A percentile compares a stretch with the other conserved stretches of the same genome.
phyloP scores from a whole-genome alignment of 441 rosid species.

The Adansonia grandidieri region DNA sequence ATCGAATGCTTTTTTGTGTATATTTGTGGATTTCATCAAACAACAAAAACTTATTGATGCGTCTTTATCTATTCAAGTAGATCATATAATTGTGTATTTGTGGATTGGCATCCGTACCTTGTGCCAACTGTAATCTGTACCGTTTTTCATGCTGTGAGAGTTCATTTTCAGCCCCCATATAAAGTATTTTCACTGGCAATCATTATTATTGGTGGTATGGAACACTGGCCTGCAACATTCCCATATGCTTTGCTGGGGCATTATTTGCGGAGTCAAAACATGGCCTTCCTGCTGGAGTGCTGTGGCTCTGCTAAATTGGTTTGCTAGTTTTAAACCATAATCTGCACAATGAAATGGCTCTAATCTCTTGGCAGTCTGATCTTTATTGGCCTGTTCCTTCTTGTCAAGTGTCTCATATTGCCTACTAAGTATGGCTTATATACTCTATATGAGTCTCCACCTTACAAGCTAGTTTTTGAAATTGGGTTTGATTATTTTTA shows the following conservation, averaged over 20 bases:
- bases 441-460: too few species aligned
- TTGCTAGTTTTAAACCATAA: not conserved
- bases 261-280: not conserved
- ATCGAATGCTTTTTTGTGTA: not conserved
- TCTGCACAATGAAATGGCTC: not conserved
- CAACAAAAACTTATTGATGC: not conserved
- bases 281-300: not conserved
- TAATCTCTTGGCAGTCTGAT: not conserved
- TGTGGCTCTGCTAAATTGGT: not conserved
- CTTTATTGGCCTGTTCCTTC: not conserved
- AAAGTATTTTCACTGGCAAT: not conserved
- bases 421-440: not conserved
- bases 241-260: not conserved
- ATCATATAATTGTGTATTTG: not conserved
- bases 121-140: not conserved
- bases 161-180: not conserved
- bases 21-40: conserved; percentile 13
- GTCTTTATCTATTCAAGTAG: conserved; percentile 3
- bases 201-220: not conserved
- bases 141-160: not conserved
- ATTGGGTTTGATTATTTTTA: too few species aligned
- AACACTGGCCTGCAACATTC: too few species aligned
- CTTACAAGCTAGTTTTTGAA: too few species aligned
- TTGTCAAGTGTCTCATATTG: not conserved
- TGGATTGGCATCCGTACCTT: not conserved